A percentile compares a stretch with the other conserved stretches of the same genome.
Evolutionary conservation across 108 stramenopile species (phyloP).

Genomic region (Cylindrotheca fusiformis): DNA sequence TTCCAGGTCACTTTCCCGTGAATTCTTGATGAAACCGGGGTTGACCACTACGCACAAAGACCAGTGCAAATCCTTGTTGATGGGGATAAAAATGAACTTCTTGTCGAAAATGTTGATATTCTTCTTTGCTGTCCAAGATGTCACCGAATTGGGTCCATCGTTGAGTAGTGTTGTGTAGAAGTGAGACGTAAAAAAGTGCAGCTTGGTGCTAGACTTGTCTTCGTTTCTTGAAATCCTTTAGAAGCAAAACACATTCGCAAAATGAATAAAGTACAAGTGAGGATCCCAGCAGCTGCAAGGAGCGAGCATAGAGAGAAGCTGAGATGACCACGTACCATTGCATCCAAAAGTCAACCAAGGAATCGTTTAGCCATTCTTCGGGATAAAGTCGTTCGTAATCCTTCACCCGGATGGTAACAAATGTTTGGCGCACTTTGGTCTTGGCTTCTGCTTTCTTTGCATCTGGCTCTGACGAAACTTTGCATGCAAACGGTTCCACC

Average conservation of each 20-base stretch:
- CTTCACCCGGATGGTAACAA: constrained; percentile 56
- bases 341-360: constrained; percentile 89
- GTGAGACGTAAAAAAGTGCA: constrained; percentile 88
- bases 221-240: constrained; percentile 48
- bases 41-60: constrained; percentile 91
- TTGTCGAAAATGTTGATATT: constrained; percentile 88
- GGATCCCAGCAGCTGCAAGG: too few species aligned
- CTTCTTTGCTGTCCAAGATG: constrained; percentile 76
- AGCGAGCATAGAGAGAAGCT: too few species aligned
- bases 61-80: constrained; percentile 94
- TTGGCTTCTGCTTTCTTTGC: background rate
- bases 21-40: constrained; percentile 59
- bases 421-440: constrained; percentile 38
- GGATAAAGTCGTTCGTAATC: constrained; percentile 62
- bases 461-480: background rate
- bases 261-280: background rate
- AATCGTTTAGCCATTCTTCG: constrained; percentile 82
- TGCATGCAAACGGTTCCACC: background rate
- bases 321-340: constrained; percentile 69
- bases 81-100: constrained; percentile 89
- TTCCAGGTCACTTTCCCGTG: constrained; percentile 2
- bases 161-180: constrained; percentile 74
- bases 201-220: constrained; percentile 17
- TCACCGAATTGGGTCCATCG: constrained; percentile 61
- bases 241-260: background rate